Evolutionary conservation across 2,329 filamentous ascomycete genomes (phyloP), one percentile per base, ranked within the genome.

Genomic region (Gaeumannomyces tritici): DNA sequence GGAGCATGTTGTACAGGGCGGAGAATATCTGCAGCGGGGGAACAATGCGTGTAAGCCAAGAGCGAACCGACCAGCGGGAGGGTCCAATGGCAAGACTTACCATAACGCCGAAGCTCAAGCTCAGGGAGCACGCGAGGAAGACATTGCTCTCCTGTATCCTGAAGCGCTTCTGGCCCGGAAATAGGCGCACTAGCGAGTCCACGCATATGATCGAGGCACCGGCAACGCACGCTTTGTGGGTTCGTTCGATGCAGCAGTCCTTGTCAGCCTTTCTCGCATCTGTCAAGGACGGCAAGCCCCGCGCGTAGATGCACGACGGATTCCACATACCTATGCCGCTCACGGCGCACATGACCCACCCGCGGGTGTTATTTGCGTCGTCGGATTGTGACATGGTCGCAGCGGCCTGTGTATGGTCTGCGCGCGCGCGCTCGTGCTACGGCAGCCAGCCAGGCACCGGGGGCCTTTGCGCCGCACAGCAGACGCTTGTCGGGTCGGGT

Each of bases 31-130:
- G 69, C 5, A 15, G 12, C n/a, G 42, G 42, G 42, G 42, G 42
- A n/a, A 11, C 18, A 9, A n/a, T 51, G 21, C 21, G 21, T 51
- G 42, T 51, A 51, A 51, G 21, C 42, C 42, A 51, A 51, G 21
- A 51, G 42, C 2, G 24, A 42, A 57, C 18, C 1, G 5, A 42
- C 12, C 18, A 61, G 54, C 33, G 26, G 63, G 54, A 24, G n/a
- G n/a, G n/a, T n/a, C n/a, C 54, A 9, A 33, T 35, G 33, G 57
- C 18, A 35, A 62, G 28, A 72, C 84, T 67, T 74, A 96, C 93
- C 92, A 99, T 96, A 57, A 98, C 93, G 56, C 95, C 93, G 68
- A 96, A 96, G 73, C 92, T 97, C 66, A 99, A 77, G 74, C 93
- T 96, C 64, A 98, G 77, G 0, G 93, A 97, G 27, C 87, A 86